Conservation (phyloP, 345 rosid genomes). For the Rhodomyrtus tomentosa region DNA sequence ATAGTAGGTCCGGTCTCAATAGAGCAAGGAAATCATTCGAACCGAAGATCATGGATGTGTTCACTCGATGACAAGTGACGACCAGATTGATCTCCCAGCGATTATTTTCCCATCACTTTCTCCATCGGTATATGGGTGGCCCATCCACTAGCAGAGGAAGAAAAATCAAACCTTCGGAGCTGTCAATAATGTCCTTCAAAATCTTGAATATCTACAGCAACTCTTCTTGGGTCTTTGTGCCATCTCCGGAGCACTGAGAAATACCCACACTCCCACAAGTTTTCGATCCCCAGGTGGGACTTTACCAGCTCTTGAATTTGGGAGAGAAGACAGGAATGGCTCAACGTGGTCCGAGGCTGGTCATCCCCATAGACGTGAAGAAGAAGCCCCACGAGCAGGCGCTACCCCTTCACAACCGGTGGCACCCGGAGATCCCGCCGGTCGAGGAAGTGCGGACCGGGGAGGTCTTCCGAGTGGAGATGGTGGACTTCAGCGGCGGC, state of each 20-base stretch:
- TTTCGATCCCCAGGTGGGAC: neutral
- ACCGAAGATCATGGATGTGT: neutral
- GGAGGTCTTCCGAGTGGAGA: conserved; percentile 48
- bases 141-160: neutral
- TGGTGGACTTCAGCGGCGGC: conserved; percentile 47
- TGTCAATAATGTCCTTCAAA: neutral
- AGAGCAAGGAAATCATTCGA: neutral
- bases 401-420: conserved; percentile 53
- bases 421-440: conserved; percentile 74
- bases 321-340: conserved; percentile 24
- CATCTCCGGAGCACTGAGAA: neutral
- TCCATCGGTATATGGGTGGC: neutral
- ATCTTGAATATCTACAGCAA: neutral
- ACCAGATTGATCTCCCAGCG: neutral
- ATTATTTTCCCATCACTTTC: neutral
- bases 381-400: conserved; percentile 58
- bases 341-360: conserved; percentile 40
- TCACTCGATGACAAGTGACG: neutral
- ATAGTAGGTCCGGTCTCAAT: neutral
- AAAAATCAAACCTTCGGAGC: neutral
- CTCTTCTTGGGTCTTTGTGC: neutral
- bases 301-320: neutral
- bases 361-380: conserved; percentile 51
- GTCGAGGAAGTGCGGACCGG: conserved; percentile 24
- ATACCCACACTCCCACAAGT: neutral